Evolutionary conservation across 2,329 filamentous ascomycete genomes (phyloP).

Genomic region (Huntiella decipiens): DNA sequence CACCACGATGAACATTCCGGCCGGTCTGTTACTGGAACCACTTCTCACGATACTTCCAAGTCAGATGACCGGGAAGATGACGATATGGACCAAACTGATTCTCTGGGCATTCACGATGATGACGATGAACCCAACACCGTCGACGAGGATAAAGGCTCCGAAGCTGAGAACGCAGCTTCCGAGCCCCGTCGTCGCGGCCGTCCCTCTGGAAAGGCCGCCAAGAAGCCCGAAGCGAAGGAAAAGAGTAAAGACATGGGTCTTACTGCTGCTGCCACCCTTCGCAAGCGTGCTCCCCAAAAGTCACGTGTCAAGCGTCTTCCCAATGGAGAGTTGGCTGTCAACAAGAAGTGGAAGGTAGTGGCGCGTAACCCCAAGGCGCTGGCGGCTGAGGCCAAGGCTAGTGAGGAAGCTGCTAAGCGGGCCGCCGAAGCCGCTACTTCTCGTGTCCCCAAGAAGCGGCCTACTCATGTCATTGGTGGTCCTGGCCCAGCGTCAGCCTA

Average conservation of each 20-base stretch:
- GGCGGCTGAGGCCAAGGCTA: conserved; percentile 6
- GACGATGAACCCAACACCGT: background rate
- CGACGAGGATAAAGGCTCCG: background rate
- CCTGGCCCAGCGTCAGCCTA: background rate
- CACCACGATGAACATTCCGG: background rate
- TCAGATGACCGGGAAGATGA: too few relatives aligned
- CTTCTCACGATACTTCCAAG: background rate
- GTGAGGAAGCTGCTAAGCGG: conserved; percentile 8
- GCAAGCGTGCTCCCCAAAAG: conserved; percentile 9
- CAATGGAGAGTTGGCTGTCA: conserved; percentile 8
- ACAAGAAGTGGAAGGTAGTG: conserved; percentile 11
- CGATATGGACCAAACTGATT: too few relatives aligned
- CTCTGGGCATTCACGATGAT: background rate
- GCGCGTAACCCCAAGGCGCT: conserved; percentile 9
- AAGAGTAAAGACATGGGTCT: conserved; percentile 9
- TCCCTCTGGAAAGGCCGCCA: conserved; percentile 9
- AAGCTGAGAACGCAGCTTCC: conserved; percentile 14
- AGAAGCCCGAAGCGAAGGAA: conserved; percentile 12
- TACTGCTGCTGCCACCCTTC: conserved; percentile 6
- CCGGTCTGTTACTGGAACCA: background rate
- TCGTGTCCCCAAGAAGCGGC: background rate
- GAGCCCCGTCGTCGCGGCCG: conserved; percentile 7
- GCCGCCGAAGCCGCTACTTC: conserved; percentile 5
- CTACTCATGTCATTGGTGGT: background rate
- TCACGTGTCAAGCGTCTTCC: conserved; percentile 7